Evolutionary conservation across 169 alveolate genomes (phyloP).

Genomic region (Theileria orientalis): DNA sequence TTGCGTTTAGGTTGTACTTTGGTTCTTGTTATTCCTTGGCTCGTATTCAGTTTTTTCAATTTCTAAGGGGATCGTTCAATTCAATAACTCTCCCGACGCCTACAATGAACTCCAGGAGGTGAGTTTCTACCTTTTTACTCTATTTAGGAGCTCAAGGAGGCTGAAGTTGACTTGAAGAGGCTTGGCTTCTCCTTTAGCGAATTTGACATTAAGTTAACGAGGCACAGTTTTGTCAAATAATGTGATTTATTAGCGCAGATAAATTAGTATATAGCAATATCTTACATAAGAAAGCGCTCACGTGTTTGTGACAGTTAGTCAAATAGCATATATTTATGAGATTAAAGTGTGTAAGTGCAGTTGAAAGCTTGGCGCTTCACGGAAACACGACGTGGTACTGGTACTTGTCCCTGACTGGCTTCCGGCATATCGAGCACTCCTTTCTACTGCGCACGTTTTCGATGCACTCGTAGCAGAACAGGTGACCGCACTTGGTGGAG

Average conservation of each 20-base stretch:
- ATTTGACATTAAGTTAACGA: slow-evolving; percentile 6
- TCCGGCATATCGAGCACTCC: slow-evolving; percentile 65
- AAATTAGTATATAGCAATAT: no score
- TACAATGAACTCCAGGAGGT: slow-evolving; percentile 39
- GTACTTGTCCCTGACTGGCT: slow-evolving; percentile 45
- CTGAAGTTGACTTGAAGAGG: slow-evolving; percentile 8
- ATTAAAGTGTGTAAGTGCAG: no score
- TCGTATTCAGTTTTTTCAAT: slow-evolving; percentile 12
- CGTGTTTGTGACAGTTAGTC: no score
- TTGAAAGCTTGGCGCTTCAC: no score
- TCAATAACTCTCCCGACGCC: slow-evolving; percentile 49
- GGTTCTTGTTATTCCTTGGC: background rate
- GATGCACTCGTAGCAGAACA: slow-evolving; percentile 63
- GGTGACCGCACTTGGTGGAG: slow-evolving; percentile 67
- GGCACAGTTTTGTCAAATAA: no score
- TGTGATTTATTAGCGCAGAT: no score
- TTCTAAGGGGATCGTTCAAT: slow-evolving; percentile 14
- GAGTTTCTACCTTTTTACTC: background rate
- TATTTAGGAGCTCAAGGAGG: slow-evolving; percentile 36
- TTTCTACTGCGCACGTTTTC: slow-evolving; percentile 48
- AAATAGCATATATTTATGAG: no score
- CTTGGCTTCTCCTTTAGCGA: slow-evolving; percentile 44
- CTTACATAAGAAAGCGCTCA: no score
- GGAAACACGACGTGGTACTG: slow-evolving; percentile 61
- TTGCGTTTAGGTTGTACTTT: slow-evolving; percentile 23